Conservation (phyloP, 768 basidiomycete species). For the Amanita molliuscula region DNA sequence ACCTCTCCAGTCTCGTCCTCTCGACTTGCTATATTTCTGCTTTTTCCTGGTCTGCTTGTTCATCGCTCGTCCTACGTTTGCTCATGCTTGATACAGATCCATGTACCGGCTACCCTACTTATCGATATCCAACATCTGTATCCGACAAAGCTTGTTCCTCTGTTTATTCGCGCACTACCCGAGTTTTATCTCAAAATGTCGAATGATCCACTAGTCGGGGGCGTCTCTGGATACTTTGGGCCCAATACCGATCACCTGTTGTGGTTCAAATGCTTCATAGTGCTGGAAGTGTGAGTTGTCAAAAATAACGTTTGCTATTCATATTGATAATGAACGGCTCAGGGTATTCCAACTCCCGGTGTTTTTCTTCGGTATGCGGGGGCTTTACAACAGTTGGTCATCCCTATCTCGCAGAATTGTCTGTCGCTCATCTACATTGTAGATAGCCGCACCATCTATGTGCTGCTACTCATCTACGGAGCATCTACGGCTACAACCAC, state of each 20-base stretch:
- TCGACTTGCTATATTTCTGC: conserved; percentile 57
- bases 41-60: conserved; percentile 43
- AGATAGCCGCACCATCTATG: conserved; percentile 46
- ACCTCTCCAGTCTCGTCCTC: conserved; percentile 44
- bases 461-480: conserved; percentile 61
- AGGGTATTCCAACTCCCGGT: conserved; percentile 70
- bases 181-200: conserved; percentile 45
- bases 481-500: conserved; percentile 75
- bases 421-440: neutral
- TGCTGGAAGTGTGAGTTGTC: conserved; percentile 47
- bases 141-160: conserved; percentile 40
- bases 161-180: conserved; percentile 31
- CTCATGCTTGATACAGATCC: conserved; percentile 27
- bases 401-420: neutral
- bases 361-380: conserved; percentile 58
- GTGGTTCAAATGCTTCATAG: conserved; percentile 60
- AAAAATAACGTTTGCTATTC: neutral
- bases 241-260: conserved; percentile 25
- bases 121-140: conserved; percentile 66
- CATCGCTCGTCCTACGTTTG: neutral
- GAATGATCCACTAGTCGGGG: conserved; percentile 57
- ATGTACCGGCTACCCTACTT: conserved; percentile 58
- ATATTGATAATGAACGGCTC: neutral
- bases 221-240: conserved; percentile 32
- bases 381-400: conserved; percentile 43